Evolutionary conservation across 2,329 filamentous ascomycete species (phyloP).

Genomic region (Emmonsiellopsis sp.): DNA sequence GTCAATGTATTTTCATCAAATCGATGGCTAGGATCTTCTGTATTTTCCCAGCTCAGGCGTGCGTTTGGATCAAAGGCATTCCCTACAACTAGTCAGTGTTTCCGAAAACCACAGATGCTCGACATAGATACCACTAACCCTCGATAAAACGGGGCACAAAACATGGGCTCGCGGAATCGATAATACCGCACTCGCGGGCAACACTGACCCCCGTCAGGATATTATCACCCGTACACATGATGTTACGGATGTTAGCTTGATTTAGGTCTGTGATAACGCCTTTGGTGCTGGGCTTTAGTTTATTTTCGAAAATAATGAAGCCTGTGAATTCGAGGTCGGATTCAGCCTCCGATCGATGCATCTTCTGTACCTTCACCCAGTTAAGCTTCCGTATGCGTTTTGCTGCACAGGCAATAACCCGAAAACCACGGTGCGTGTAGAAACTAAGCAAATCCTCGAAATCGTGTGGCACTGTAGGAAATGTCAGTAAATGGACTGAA

Average conservation of each 20-base stretch:
- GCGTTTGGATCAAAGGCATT: constrained; percentile 64
- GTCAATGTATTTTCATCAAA: constrained; percentile 61
- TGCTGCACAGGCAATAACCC: constrained; percentile 90
- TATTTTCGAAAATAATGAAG: constrained; percentile 99
- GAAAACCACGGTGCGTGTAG: constrained; percentile 93
- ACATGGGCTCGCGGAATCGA: constrained; percentile 74
- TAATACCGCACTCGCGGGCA: constrained; percentile 70
- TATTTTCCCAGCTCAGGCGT: constrained; percentile 79
- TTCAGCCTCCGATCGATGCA: constrained; percentile 80
- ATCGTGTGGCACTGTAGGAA: constrained; percentile 59
- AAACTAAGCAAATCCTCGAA: constrained; percentile 82
- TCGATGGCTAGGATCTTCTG: constrained; percentile 72
- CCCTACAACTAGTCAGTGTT: constrained; percentile 36
- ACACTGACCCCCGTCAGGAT: constrained; percentile 69
- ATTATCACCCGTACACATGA: constrained; percentile 94
- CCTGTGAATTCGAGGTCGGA: constrained; percentile 77
- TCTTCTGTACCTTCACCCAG: constrained; percentile 92
- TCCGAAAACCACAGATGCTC: constrained; percentile 1
- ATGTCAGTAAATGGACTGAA: constrained; percentile 18
- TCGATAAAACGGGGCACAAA: constrained; percentile 84
- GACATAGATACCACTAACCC: constrained; percentile 37
- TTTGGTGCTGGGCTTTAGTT: constrained; percentile 80
- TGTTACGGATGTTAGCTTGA: constrained; percentile 72
- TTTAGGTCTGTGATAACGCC: constrained; percentile 73
- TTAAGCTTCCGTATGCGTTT: constrained; percentile 80